Conservation (phyloP, 2,329 filamentous ascomycete species). For the Plenodomus tracheiphilus region DNA sequence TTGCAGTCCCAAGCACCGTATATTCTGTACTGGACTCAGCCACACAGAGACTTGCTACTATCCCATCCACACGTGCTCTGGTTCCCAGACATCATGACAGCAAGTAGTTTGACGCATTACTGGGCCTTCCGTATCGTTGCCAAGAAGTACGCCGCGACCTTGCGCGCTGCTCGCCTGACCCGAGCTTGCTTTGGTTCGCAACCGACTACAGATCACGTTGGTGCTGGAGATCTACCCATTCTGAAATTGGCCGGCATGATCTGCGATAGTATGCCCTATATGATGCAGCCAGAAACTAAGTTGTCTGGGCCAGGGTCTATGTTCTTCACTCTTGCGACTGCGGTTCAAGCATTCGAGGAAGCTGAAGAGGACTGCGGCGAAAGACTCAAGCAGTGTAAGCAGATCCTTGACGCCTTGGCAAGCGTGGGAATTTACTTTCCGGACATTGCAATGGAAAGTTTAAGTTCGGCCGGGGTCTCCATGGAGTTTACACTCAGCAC, state of each 20-base stretch:
- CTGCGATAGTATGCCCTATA: constrained; percentile 4
- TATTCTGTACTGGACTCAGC: not conserved
- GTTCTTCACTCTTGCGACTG: constrained; percentile 4
- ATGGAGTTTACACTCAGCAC: too few relatives aligned
- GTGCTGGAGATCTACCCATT: not conserved
- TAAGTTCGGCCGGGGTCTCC: too few relatives aligned
- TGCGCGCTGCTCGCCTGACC: not conserved
- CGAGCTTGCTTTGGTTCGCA: not conserved
- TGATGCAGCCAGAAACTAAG: constrained; percentile 7
- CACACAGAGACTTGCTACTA: too few relatives aligned
- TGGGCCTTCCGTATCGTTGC: constrained; percentile 9
- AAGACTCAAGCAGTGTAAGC: not conserved
- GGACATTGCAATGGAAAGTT: too few relatives aligned
- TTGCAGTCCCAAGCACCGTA: not conserved
- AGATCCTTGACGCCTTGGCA: constrained; percentile 1
- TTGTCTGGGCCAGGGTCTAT: not conserved
- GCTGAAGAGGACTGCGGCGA: not conserved
- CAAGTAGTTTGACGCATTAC: constrained; percentile 8
- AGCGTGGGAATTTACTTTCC: constrained; percentile 3
- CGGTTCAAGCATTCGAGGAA: constrained; percentile 1
- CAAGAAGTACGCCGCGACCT: not conserved
- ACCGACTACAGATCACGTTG: too few relatives aligned
- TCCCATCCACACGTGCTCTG: too few relatives aligned
- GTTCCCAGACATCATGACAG: constrained; percentile 8
- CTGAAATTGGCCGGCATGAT: constrained; percentile 5